Evolutionary conservation across 2,329 filamentous ascomycete genomes (phyloP), one percentile per base, ranked within the genome.

Genomic region (Onygenales sp.): DNA sequence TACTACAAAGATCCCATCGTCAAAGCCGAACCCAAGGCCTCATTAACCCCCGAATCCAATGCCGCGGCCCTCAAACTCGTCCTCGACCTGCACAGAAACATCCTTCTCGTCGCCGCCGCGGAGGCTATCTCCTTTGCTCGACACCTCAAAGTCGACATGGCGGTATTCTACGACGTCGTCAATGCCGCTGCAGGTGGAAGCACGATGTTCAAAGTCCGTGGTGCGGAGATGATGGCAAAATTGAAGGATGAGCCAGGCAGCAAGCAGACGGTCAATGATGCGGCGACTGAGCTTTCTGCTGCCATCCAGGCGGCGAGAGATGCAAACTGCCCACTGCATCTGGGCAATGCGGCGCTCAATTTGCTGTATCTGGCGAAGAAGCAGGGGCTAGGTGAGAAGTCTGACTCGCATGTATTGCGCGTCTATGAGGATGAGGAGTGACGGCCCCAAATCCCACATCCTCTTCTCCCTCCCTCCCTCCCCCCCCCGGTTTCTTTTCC

Each of bases 51-150:
- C 5, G 60, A 68, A 9, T 67, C 68, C 50, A 59, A 65, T 4
- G 58, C 62, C 6, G 64, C 67, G 3, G 66, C 70, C 35, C 64
- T 70, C 31, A 67, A 72, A 51, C 66, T 75, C 55, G 72, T 69
- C 55, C 68, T 64, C 50, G 70, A 75, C 50, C 59, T 76, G 36
- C 71, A 77, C 57, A 62, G 66, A 14, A 69, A 72, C n/a, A 72
- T 76, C 11, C 75, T 77, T 55, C 70, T 77, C n/a, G 72, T 73
- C 8, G 73, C 74, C 0, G 72, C 73, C 0, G 72, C 76, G 0
- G 75, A 78, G 57, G 74, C 72, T 8, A 69, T 78, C 59, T 65
- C 71, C 0, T 77, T 77, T 59, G 75, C 74, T 48, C 69, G 70
- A 10, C 61, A 70, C 48, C 68, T 78, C 5, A 69, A 71, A 0